A percentile compares a stretch with the other conserved stretches of the same genome.
phyloP scores from a whole-genome alignment of 345 rosid species.

The Lepidium aucheri region DNA sequence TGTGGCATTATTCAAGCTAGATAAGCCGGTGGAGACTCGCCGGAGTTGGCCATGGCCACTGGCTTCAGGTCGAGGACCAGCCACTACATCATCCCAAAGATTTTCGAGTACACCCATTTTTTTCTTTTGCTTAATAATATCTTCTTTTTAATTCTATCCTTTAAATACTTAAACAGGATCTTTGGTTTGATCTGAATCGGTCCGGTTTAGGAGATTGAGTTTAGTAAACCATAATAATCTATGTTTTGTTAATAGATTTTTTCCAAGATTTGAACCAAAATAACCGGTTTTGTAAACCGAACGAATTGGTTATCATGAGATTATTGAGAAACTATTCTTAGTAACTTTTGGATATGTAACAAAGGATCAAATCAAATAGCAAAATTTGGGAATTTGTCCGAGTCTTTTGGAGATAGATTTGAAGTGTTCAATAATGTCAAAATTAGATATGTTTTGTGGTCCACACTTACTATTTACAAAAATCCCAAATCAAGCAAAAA shows the following conservation, averaged over 20 bases:
- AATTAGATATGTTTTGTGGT: not conserved
- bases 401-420: conserved; percentile 4
- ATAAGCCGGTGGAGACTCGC: conserved; percentile 32
- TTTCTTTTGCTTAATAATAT: conserved; percentile 8
- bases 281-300: not conserved
- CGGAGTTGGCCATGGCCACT: conserved; percentile 74
- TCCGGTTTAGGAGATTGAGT: not conserved
- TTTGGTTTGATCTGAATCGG: conserved; percentile 5
- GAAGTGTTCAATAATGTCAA: conserved; percentile 3
- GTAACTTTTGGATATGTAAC: not conserved
- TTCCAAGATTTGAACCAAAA: not conserved
- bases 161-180: conserved; percentile 8
- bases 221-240: not conserved
- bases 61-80: conserved; percentile 85
- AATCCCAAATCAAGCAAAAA: not conserved
- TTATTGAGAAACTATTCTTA: not conserved
- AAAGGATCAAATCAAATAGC: not conserved
- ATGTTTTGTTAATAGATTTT: not conserved
- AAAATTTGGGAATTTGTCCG: conserved; percentile 12
- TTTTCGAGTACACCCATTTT: conserved; percentile 27
- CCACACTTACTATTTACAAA: not conserved
- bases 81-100: conserved; percentile 80
- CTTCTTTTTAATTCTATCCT: not conserved
- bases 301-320: not conserved
- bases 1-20: conserved; percentile 30